Evolutionary conservation across 768 basidiomycete genomes (phyloP).

Genomic region (Lactarius hatsudake): DNA sequence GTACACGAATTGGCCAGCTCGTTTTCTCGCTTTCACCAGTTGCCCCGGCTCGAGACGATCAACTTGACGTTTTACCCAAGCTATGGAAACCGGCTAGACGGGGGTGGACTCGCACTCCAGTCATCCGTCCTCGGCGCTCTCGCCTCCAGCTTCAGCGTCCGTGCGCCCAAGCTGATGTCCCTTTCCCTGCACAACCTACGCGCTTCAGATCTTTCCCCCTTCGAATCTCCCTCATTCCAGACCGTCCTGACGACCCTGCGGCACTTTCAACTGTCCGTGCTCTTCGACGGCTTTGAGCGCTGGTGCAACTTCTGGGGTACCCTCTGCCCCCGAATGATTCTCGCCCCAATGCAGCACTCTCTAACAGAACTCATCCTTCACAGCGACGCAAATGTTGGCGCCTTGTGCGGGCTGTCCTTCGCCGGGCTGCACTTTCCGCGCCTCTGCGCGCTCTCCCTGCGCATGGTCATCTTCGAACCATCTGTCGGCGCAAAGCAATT

Average conservation of each 20-base stretch:
- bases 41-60: neutral
- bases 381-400: neutral
- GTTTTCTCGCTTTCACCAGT: neutral
- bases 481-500: neutral
- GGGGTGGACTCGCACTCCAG: neutral
- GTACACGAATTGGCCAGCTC: neutral
- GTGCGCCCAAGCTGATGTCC: neutral
- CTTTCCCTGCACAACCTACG: neutral
- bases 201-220: too few species aligned
- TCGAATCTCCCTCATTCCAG: neutral
- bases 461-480: neutral
- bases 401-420: neutral
- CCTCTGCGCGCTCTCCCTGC: slow-evolving; percentile 1
- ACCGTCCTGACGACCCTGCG: neutral
- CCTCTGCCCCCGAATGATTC: neutral
- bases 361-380: neutral
- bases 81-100: neutral
- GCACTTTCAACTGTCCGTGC: neutral
- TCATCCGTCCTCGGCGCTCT: neutral
- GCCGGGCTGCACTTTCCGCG: neutral
- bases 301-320: neutral
- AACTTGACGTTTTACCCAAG: neutral
- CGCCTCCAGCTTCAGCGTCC: neutral
- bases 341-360: neutral
- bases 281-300: neutral